Conservation (phyloP, 805 yeast genomes). For the Zygosaccharomyces bailii region DNA sequence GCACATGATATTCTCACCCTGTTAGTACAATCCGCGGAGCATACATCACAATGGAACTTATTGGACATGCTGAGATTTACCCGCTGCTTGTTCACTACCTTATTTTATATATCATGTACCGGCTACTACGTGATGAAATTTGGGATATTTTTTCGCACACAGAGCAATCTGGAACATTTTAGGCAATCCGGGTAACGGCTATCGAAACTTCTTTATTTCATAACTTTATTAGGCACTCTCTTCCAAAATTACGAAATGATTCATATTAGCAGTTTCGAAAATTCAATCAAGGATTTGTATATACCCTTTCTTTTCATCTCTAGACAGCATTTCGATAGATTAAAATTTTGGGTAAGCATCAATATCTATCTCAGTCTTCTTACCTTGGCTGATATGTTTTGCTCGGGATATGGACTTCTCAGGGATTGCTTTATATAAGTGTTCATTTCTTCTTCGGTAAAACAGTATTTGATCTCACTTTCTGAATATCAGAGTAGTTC, state of each 20-base stretch:
- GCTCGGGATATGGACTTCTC: too few relatives aligned
- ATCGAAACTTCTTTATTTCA: too few relatives aligned
- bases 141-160: not conserved
- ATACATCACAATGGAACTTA: constrained; percentile 87
- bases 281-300: too few relatives aligned
- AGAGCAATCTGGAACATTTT: not conserved
- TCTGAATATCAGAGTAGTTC: too few relatives aligned
- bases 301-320: not conserved
- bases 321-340: not conserved
- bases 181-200: not conserved
- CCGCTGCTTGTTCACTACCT: not conserved
- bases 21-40: constrained; percentile 94
- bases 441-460: too few relatives aligned
- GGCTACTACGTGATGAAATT: not conserved
- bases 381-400: too few relatives aligned
- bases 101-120: not conserved
- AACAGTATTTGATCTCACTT: too few relatives aligned
- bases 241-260: too few relatives aligned
- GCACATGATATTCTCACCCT: constrained; percentile 91
- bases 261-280: too few relatives aligned
- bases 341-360: not conserved
- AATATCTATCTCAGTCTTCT: not conserved
- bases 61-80: constrained; percentile 36
- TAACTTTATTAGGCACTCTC: too few relatives aligned
- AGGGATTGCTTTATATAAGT: too few relatives aligned